Evolutionary conservation across 2,329 filamentous ascomycete genomes (phyloP).

Genomic region (Sarocladium strictum): DNA sequence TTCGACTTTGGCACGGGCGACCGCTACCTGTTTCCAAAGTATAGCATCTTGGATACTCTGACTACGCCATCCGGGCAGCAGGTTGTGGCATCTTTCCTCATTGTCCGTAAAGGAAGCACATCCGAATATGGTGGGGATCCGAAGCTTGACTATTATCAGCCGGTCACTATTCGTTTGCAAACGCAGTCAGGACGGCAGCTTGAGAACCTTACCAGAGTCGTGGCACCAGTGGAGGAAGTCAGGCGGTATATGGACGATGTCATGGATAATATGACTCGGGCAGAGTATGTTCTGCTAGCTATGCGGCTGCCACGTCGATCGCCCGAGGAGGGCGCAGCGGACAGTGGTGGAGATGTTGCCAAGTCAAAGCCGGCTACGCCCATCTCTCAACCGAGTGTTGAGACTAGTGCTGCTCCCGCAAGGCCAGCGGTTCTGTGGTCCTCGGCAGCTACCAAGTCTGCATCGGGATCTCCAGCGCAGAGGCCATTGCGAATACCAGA

Average conservation of each 20-base stretch:
- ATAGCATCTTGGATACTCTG: slow-evolving; percentile 68
- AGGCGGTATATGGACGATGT: slow-evolving; percentile 63
- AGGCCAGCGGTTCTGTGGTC: slow-evolving; percentile 31
- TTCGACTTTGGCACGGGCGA: slow-evolving; percentile 70
- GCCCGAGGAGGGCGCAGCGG: slow-evolving; percentile 23
- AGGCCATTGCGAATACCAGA: background rate
- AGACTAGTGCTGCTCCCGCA: slow-evolving; percentile 12
- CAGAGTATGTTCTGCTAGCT: slow-evolving; percentile 60
- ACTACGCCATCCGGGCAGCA: slow-evolving; percentile 44
- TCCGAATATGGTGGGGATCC: slow-evolving; percentile 60
- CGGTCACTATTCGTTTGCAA: slow-evolving; percentile 58
- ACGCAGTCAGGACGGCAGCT: slow-evolving; percentile 49
- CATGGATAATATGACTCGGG: slow-evolving; percentile 63
- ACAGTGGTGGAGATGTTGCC: slow-evolving; percentile 15
- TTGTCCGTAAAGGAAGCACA: slow-evolving; percentile 66
- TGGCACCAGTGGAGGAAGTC: slow-evolving; percentile 58
- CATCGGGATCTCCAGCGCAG: slow-evolving; percentile 4
- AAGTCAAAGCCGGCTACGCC: slow-evolving; percentile 24
- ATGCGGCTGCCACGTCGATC: slow-evolving; percentile 53
- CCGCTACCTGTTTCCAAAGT: slow-evolving; percentile 72
- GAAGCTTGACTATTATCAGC: slow-evolving; percentile 67
- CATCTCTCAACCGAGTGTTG: slow-evolving; percentile 23
- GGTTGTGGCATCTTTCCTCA: slow-evolving; percentile 69
- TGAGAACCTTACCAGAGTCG: slow-evolving; percentile 54
- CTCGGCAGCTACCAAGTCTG: slow-evolving; percentile 12